Conservation (phyloP, 139 green algal species). For the Chlamydomonas schloesseri region DNA sequence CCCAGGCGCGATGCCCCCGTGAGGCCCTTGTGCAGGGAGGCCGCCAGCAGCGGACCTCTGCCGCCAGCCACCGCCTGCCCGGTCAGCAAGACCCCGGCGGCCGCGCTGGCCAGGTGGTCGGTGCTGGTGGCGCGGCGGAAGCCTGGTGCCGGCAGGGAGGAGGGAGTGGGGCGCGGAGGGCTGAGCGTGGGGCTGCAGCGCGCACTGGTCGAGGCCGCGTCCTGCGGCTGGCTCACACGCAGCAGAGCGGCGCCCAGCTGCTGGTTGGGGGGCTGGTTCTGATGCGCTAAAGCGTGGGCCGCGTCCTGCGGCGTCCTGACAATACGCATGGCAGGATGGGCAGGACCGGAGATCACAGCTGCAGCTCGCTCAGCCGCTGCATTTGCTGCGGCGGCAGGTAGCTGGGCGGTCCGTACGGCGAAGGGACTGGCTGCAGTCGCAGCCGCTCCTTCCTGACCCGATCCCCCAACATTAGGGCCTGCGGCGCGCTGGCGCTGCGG, state of each 20-base stretch:
- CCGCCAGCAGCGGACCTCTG: background rate
- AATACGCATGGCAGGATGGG: too few species aligned
- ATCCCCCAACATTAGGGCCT: background rate
- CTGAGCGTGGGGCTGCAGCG: too few species aligned
- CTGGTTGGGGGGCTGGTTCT: too few species aligned
- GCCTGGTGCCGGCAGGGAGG: background rate
- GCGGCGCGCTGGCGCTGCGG: background rate
- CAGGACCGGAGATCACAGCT: too few species aligned
- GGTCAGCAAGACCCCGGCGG: background rate
- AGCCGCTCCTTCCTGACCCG: too few species aligned
- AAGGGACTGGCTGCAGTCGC: background rate
- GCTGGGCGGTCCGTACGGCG: background rate
- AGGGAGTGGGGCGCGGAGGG: too few species aligned
- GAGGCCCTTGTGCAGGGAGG: background rate
- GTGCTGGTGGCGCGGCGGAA: constrained; percentile 19
- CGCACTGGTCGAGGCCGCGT: too few species aligned
- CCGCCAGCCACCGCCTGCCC: too few species aligned
- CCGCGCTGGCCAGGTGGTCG: background rate
- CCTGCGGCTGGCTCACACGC: too few species aligned
- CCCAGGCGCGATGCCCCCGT: background rate
- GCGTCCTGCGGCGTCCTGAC: too few species aligned
- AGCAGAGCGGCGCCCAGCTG: too few species aligned
- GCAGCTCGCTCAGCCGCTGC: background rate
- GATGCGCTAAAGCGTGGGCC: too few species aligned
- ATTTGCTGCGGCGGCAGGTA: background rate